Conservation (phyloP, 192 early-diverging fungal species). For the Oehlia diaphana region DNA sequence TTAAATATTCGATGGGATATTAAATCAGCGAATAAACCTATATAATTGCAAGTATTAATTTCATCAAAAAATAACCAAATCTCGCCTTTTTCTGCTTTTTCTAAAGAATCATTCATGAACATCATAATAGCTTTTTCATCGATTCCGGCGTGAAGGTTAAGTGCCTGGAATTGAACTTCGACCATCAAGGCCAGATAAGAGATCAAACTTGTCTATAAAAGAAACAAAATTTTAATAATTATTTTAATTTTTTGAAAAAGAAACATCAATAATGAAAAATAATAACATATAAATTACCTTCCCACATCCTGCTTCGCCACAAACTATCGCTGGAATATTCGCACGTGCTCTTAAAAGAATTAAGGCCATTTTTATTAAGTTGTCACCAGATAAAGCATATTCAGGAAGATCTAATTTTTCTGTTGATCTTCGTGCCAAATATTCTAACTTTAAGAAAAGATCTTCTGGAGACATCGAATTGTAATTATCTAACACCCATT, state of each 20-base stretch:
- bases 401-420: neutral
- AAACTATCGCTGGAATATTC: neutral
- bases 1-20: neutral
- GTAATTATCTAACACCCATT: neutral
- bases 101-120: neutral
- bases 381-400: neutral
- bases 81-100: neutral
- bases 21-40: neutral
- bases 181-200: neutral
- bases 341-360: neutral
- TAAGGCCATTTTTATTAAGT: constrained; percentile 21
- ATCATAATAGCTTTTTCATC: neutral
- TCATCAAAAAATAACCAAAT: neutral
- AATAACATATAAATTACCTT: neutral
- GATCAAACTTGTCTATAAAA: neutral
- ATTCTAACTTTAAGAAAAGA: neutral
- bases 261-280: no score
- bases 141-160: neutral
- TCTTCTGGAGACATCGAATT: neutral
- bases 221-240: neutral
- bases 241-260: no score
- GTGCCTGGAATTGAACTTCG: neutral
- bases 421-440: neutral
- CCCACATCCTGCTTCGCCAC: neutral
- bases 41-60: neutral